phyloP scores from a whole-genome alignment of 345 rosid species.

The Ceriops decandra region DNA sequence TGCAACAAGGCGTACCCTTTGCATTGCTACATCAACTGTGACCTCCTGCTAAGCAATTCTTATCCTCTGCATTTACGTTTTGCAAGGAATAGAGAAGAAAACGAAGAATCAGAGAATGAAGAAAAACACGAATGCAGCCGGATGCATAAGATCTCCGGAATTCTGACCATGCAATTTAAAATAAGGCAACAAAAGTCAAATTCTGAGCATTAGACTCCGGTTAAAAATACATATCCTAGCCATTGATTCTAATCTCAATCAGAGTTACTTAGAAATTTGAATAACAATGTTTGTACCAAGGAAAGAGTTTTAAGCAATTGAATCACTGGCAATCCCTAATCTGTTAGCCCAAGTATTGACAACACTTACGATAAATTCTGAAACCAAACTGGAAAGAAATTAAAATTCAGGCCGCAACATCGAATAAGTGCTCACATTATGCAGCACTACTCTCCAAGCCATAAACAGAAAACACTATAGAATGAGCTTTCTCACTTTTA shows the following conservation, averaged over 20 bases:
- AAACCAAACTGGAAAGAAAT: neutral
- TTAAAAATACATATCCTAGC: too few relatives aligned
- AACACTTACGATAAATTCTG: too few relatives aligned
- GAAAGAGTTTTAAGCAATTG: too few relatives aligned
- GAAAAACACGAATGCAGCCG: neutral
- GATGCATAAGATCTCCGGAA: too few relatives aligned
- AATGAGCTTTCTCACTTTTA: conserved; percentile 58
- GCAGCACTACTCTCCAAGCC: neutral
- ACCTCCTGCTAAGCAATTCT: conserved; percentile 60
- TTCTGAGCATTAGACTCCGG: too few relatives aligned
- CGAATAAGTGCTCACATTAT: neutral
- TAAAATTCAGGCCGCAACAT: neutral
- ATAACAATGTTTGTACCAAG: too few relatives aligned
- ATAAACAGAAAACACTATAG: conserved; percentile 15
- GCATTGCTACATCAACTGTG: conserved; percentile 69
- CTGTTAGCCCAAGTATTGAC: too few relatives aligned
- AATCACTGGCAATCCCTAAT: too few relatives aligned
- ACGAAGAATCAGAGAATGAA: neutral
- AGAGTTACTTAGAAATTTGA: too few relatives aligned
- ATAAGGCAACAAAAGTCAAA: too few relatives aligned
- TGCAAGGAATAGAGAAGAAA: neutral
- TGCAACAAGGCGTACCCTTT: conserved; percentile 67
- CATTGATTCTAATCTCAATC: too few relatives aligned
- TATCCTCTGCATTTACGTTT: conserved; percentile 53
- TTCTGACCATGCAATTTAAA: too few relatives aligned